Percentiles rank a stretch among this genome's conserved stretches.
phyloP scores from a whole-genome alignment of 805 yeast genomes.

The Dipodascus albidus region DNA sequence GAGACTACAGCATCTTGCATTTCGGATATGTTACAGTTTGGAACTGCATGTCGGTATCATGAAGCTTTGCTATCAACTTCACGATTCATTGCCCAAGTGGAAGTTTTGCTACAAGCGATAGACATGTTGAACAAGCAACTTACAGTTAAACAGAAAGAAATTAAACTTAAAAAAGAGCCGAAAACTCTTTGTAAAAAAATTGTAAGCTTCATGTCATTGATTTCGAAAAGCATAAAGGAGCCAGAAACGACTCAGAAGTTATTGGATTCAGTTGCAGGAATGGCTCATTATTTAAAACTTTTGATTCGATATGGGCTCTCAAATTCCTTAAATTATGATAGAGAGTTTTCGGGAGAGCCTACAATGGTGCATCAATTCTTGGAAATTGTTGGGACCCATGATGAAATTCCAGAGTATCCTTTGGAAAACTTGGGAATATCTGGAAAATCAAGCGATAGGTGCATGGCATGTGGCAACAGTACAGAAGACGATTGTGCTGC shows the following conservation, averaged over 20 bases:
- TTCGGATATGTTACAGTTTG: slow-evolving; percentile 79
- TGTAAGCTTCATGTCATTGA: slow-evolving; percentile 75
- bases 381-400: slow-evolving; percentile 38
- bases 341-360: slow-evolving; percentile 39
- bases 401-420: slow-evolving; percentile 28
- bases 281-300: slow-evolving; percentile 86
- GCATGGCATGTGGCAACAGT: slow-evolving; percentile 58
- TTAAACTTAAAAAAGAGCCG: slow-evolving; percentile 44
- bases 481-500: slow-evolving; percentile 76
- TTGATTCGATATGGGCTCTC: slow-evolving; percentile 71
- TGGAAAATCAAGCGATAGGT: slow-evolving; percentile 54
- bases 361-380: slow-evolving; percentile 55
- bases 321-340: slow-evolving; percentile 43
- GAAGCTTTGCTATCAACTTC: slow-evolving; percentile 65
- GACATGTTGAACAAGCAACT: slow-evolving; percentile 36
- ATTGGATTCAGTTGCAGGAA: slow-evolving; percentile 72
- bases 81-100: slow-evolving; percentile 57
- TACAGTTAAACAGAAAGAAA: slow-evolving; percentile 8
- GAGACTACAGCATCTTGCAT: slow-evolving; percentile 83
- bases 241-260: slow-evolving; percentile 29
- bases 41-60: slow-evolving; percentile 59
- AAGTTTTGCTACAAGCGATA: slow-evolving; percentile 64
- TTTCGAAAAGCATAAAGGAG: slow-evolving; percentile 32
- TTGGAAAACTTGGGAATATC: slow-evolving; percentile 14
- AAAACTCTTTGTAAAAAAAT: slow-evolving; percentile 79